These are phyloP conservation scores for Telfairia occidentalis DNA, from an alignment of 331 rosid genomes.

Conservation along the genomic window DNA sequence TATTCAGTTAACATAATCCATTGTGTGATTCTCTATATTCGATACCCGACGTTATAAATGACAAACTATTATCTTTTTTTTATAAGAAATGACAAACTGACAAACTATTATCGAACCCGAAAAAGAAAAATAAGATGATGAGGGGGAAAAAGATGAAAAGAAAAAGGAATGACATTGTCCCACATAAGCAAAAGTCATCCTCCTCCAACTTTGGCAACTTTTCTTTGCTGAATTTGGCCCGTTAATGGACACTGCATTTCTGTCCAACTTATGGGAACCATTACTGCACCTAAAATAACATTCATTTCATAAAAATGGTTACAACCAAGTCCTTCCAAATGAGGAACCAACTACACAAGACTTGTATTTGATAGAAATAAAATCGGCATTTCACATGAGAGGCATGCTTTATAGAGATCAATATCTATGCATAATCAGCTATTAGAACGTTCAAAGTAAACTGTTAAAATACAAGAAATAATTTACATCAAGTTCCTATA, in stretches of 20 bases:
- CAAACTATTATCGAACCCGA: not conserved
- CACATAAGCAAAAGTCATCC: constrained; percentile 25
- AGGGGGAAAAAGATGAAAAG: not conserved
- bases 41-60: not conserved
- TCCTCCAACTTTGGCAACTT: constrained; percentile 75
- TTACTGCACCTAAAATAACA: constrained; percentile 44
- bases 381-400: not conserved
- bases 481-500: not conserved
- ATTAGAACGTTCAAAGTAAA: not conserved
- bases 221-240: constrained; percentile 76
- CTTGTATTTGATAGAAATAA: not conserved
- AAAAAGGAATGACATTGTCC: not conserved
- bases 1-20: not conserved
- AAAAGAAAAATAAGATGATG: not conserved
- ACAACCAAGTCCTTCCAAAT: not conserved
- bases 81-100: no score
- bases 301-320: not conserved
- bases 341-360: not conserved
- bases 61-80: not conserved
- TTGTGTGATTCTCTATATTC: not conserved
- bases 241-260: constrained; percentile 92
- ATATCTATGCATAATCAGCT: not conserved
- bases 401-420: not conserved
- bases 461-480: not conserved
- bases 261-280: constrained; percentile 93